phyloP scores from a whole-genome alignment of 805 yeast genomes.

The Tetrapisispora nanseiensis region DNA sequence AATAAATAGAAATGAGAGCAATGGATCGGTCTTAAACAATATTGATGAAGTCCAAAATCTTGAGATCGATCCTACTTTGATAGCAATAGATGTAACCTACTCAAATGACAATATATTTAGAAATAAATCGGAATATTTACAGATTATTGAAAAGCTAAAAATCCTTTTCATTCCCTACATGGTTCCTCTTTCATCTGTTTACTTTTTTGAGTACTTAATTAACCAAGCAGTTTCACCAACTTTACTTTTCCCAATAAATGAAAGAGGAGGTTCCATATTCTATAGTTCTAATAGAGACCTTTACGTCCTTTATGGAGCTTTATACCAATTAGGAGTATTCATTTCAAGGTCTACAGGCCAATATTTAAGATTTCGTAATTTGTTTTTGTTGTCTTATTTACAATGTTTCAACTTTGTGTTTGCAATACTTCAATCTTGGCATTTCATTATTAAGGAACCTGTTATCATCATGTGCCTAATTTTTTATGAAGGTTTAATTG shows the following conservation, averaged over 20 bases:
- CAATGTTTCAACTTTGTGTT: conserved; percentile 57
- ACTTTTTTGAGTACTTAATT: conserved; percentile 75
- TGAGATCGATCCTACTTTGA: background rate
- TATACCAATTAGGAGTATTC: conserved; percentile 89
- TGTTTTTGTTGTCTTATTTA: conserved; percentile 54
- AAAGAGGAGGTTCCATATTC: conserved; percentile 37
- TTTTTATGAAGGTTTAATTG: conserved; percentile 82
- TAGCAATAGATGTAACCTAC: background rate
- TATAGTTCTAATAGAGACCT: conserved; percentile 68
- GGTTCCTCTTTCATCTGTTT: conserved; percentile 77
- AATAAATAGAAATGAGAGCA: background rate
- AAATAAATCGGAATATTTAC: background rate
- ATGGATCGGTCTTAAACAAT: background rate
- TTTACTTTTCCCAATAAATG: conserved; percentile 58
- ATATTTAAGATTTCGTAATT: conserved; percentile 44
- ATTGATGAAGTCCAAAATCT: conserved; percentile 1
- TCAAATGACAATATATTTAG: too few relatives aligned
- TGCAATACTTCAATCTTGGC: conserved; percentile 56
- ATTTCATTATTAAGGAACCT: conserved; percentile 45
- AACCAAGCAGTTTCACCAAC: conserved; percentile 93
- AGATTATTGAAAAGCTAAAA: conserved; percentile 29
- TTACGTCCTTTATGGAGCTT: conserved; percentile 81
- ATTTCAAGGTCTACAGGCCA: conserved; percentile 78
- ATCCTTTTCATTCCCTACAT: conserved; percentile 56
- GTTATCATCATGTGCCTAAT: conserved; percentile 54